Conservation (phyloP, 2,329 filamentous ascomycete genomes). For the Colletotrichum echinochloae region DNA sequence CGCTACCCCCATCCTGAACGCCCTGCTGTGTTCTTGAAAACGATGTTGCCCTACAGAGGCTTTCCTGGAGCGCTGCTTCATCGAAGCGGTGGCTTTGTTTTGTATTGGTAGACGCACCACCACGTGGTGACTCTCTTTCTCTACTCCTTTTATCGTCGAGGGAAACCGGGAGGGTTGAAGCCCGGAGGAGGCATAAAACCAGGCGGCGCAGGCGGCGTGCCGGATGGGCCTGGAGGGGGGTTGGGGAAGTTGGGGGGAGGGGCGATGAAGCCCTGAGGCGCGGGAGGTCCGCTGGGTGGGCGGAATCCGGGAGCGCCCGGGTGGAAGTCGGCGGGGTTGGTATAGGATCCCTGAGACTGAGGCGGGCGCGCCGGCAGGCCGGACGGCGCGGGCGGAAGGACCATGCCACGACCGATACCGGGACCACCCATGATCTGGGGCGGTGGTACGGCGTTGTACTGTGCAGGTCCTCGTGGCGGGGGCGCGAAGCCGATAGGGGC, state of each 20-base stretch:
- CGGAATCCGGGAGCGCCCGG: constrained; percentile 50
- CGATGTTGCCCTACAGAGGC: neutral
- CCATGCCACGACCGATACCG: constrained; percentile 45
- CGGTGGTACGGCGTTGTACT: constrained; percentile 46
- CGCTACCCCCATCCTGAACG: constrained; percentile 15
- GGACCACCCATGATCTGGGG: constrained; percentile 31
- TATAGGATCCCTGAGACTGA: constrained; percentile 58
- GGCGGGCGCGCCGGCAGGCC: constrained; percentile 64
- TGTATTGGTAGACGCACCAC: neutral
- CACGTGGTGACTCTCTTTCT: neutral
- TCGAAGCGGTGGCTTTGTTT: neutral
- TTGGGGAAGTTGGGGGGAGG: constrained; percentile 56
- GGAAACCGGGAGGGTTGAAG: constrained; percentile 48
- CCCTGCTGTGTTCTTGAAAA: constrained; percentile 17
- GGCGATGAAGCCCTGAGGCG: constrained; percentile 53
- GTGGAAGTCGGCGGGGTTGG: constrained; percentile 62
- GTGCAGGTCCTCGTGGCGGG: constrained; percentile 50
- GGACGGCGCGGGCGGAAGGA: constrained; percentile 61
- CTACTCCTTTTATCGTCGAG: constrained; percentile 47
- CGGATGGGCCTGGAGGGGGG: constrained; percentile 53
- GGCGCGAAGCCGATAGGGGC: constrained; percentile 54
- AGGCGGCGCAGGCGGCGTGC: constrained; percentile 50
- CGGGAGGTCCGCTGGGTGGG: constrained; percentile 52
- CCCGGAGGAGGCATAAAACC: constrained; percentile 62
- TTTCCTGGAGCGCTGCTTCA: neutral